Evolutionary conservation across 177 flowering plant genomes (phyloP).

Genomic region (Vitis hybrid): DNA sequence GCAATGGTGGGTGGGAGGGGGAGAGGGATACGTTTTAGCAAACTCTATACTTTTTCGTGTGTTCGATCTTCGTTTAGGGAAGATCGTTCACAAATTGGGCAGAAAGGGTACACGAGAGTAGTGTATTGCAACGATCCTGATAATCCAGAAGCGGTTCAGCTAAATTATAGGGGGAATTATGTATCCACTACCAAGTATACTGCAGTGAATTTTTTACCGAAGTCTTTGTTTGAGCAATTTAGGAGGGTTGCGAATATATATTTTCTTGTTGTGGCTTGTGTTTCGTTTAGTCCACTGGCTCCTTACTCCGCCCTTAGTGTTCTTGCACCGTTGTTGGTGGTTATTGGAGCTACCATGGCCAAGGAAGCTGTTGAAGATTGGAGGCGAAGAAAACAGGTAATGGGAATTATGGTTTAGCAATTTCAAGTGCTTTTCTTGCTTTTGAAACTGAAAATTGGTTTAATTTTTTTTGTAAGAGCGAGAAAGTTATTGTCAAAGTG

Average conservation of each 20-base stretch:
- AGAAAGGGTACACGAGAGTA: slow-evolving; percentile 67
- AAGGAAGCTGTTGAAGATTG: slow-evolving; percentile 90
- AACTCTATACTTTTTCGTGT: slow-evolving; percentile 53
- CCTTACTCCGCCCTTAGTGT: slow-evolving; percentile 68
- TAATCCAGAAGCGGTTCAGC: slow-evolving; percentile 42
- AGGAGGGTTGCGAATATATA: slow-evolving; percentile 84
- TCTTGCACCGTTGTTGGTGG: slow-evolving; percentile 58
- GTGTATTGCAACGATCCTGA: slow-evolving; percentile 77
- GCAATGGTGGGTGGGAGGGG: slow-evolving; percentile 31
- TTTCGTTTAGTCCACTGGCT: slow-evolving; percentile 79
- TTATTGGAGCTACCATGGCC: slow-evolving; percentile 82
- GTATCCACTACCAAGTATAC: slow-evolving; percentile 87
- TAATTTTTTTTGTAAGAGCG: too few species aligned
- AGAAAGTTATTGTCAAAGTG: too few species aligned
- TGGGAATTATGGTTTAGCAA: neutral
- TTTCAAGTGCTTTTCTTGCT: neutral
- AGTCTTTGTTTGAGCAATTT: slow-evolving; percentile 86
- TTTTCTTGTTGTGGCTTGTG: slow-evolving; percentile 74
- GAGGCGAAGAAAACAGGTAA: slow-evolving; percentile 79
- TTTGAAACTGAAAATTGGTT: neutral
- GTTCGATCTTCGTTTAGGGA: slow-evolving; percentile 22
- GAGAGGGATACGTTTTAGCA: slow-evolving; percentile 48
- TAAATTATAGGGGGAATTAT: slow-evolving; percentile 59
- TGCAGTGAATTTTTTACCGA: slow-evolving; percentile 61
- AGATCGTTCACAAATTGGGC: slow-evolving; percentile 55